Evolutionary conservation across 2,329 filamentous ascomycete genomes (phyloP).

Genomic region (Myrmaecium sp.): DNA sequence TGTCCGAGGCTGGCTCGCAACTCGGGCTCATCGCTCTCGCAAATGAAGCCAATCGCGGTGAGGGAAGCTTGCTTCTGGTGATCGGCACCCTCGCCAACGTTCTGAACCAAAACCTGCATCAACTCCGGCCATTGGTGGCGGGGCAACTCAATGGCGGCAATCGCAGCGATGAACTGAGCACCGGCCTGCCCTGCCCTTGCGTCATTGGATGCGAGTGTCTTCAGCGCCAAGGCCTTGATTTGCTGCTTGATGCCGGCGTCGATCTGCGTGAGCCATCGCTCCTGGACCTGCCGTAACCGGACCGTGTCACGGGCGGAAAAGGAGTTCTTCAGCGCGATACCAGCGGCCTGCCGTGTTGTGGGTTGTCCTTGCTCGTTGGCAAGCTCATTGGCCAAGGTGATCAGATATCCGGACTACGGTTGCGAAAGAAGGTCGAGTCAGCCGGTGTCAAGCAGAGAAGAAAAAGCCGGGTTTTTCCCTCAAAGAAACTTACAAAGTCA

Average conservation of each 20-base stretch:
- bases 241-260: slow-evolving; percentile 66
- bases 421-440: slow-evolving; percentile 11
- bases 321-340: slow-evolving; percentile 94
- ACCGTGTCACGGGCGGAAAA: slow-evolving; percentile 85
- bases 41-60: slow-evolving; percentile 95
- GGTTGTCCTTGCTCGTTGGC: slow-evolving; percentile 74
- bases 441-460: slow-evolving; percentile 7
- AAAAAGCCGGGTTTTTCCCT: slow-evolving; percentile 14
- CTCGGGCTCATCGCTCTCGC: slow-evolving; percentile 82
- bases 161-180: slow-evolving; percentile 87
- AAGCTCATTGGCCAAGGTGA: slow-evolving; percentile 81
- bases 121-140: slow-evolving; percentile 86
- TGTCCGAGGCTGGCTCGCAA: slow-evolving; percentile 62
- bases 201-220: slow-evolving; percentile 68
- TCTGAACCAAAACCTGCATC: slow-evolving; percentile 76
- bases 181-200: slow-evolving; percentile 72
- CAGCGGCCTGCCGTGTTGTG: slow-evolving; percentile 81
- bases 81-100: slow-evolving; percentile 72
- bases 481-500: slow-evolving; percentile 63
- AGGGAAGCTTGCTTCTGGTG: slow-evolving; percentile 89
- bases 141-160: slow-evolving; percentile 88
- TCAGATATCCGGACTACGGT: slow-evolving; percentile 70
- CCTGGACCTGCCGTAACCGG: slow-evolving; percentile 77
- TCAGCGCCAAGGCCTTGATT: slow-evolving; percentile 80
- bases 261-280: slow-evolving; percentile 79